Percentiles rank a stretch among this genome's conserved stretches.
These are phyloP conservation scores for Strigomonas culicis DNA, from an alignment of 208 protist species.

Conservation along the genomic window DNA sequence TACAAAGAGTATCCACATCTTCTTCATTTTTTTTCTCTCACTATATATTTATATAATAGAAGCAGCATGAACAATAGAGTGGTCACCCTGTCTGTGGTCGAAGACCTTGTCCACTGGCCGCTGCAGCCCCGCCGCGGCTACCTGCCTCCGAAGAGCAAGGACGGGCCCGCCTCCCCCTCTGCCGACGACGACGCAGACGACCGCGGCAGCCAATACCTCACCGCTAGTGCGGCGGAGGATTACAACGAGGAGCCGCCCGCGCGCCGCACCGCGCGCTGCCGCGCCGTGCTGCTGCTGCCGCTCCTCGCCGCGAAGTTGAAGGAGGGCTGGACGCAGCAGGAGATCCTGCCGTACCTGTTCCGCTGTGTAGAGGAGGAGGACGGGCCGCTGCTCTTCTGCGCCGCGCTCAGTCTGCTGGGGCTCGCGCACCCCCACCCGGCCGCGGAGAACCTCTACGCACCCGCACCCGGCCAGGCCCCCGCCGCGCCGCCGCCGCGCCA, in stretches of 20 bases:
- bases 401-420: slow-evolving; percentile 48
- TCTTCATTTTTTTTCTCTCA: too few relatives aligned
- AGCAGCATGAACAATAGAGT: slow-evolving; percentile 54
- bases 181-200: slow-evolving; percentile 1
- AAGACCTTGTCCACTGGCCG: slow-evolving; percentile 79
- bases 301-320: slow-evolving; percentile 48
- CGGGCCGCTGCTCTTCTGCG: slow-evolving; percentile 46
- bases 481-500: background rate
- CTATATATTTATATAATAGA: slow-evolving; percentile 9
- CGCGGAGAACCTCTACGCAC: background rate
- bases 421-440: slow-evolving; percentile 27
- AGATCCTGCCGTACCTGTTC: slow-evolving; percentile 71
- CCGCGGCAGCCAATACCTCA: slow-evolving; percentile 12
- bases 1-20: too few relatives aligned
- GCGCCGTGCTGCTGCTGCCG: slow-evolving; percentile 58
- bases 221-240: slow-evolving; percentile 33
- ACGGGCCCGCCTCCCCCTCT: background rate
- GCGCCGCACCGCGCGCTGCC: slow-evolving; percentile 40
- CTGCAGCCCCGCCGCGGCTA: slow-evolving; percentile 26
- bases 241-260: slow-evolving; percentile 42
- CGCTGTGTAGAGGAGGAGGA: slow-evolving; percentile 81
- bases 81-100: slow-evolving; percentile 58
- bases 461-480: background rate
- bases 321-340: slow-evolving; percentile 36
- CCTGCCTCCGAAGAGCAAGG: slow-evolving; percentile 2